These are phyloP conservation scores for Lichtheimia ramosa DNA, from an alignment of 371 early-diverging fungal species.

Conservation along the genomic window DNA sequence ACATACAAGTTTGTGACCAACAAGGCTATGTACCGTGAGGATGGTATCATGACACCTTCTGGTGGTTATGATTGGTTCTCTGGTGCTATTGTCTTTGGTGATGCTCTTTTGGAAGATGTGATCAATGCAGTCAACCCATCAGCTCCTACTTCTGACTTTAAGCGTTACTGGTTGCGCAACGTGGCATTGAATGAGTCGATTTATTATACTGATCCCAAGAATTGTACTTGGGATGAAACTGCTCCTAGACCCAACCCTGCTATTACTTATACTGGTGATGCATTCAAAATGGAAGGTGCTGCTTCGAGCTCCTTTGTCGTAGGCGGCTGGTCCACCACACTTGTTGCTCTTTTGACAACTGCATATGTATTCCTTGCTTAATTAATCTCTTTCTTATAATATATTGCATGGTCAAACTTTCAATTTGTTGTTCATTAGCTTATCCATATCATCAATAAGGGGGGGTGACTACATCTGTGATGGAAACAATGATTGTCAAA, in stretches of 20 bases:
- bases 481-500: no score
- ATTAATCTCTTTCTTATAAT: no score
- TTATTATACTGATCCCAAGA: conserved; percentile 34
- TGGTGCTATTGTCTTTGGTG: conserved; percentile 64
- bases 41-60: conserved; percentile 60
- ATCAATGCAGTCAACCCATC: conserved; percentile 63
- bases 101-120: conserved; percentile 71
- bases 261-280: conserved; percentile 33
- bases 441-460: no score
- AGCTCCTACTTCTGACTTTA: conserved; percentile 49
- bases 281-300: conserved; percentile 15
- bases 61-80: conserved; percentile 77
- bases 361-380: no score
- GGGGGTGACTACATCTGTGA: no score
- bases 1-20: conserved; percentile 65
- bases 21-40: conserved; percentile 67
- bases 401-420: no score
- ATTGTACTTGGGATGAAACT: conserved; percentile 60
- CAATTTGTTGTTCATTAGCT: no score
- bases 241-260: conserved; percentile 54
- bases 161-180: conserved; percentile 70
- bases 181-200: conserved; percentile 56
- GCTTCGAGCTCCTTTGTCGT: conserved; percentile 2
- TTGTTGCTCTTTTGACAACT: no score
- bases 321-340: background rate